Conservation (phyloP, 208 protist species). For the Crithidia bombi region DNA sequence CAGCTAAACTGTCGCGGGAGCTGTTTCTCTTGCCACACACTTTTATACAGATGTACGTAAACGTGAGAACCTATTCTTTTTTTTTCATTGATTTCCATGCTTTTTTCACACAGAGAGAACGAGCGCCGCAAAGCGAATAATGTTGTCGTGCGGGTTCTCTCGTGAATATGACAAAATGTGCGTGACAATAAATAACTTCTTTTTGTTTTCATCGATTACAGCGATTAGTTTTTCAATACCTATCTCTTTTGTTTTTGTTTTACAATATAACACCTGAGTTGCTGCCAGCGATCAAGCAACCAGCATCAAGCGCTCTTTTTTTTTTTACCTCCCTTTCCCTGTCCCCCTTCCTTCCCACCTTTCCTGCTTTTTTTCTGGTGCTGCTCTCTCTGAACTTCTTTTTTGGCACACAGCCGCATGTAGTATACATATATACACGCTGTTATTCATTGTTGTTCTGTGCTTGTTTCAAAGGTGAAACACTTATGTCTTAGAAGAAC, state of each 20-base stretch:
- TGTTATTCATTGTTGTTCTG: neutral
- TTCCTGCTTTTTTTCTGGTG: slow-evolving; percentile 20
- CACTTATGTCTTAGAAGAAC: neutral
- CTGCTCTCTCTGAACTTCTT: neutral
- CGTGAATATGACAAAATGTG: neutral
- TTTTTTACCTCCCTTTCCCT: neutral
- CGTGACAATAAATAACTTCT: neutral
- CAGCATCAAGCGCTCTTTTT: slow-evolving; percentile 3
- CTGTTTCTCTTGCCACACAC: neutral
- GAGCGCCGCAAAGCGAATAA: neutral
- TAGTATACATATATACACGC: neutral
- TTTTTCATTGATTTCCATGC: neutral
- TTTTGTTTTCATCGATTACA: neutral
- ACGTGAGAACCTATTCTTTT: neutral
- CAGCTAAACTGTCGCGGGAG: neutral
- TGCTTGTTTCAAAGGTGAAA: neutral
- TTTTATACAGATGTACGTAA: neutral
- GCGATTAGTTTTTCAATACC: neutral
- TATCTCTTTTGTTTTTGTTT: neutral
- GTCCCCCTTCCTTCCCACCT: neutral
- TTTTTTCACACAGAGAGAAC: neutral
- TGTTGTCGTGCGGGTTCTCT: neutral
- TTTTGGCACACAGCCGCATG: neutral
- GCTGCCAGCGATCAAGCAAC: slow-evolving; percentile 19
- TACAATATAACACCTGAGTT: neutral